These are phyloP conservation scores for Neopestalotiopsis sp. DNA, from an alignment of 2,329 filamentous ascomycete species.

Conservation along the genomic window DNA sequence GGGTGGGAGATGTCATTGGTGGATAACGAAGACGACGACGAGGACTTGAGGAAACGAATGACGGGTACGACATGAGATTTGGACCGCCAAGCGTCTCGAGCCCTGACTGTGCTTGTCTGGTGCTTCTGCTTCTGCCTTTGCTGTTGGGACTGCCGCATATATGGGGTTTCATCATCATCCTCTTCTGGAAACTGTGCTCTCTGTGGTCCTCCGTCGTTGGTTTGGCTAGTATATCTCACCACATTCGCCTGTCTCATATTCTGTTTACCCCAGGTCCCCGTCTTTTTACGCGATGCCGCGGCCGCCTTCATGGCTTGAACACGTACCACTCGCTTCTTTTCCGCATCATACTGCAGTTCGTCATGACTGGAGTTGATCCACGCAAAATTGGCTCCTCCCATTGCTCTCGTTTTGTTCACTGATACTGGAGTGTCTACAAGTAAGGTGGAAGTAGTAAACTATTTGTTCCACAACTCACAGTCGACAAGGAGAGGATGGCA, in stretches of 20 bases:
- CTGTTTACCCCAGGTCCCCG: slow-evolving; percentile 18
- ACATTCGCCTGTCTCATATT: slow-evolving; percentile 15
- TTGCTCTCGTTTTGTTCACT: neutral
- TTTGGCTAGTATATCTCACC: neutral
- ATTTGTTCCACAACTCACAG: too few species aligned
- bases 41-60: slow-evolving; percentile 2
- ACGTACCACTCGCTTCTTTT: slow-evolving; percentile 10
- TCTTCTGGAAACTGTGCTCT: neutral
- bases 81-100: neutral
- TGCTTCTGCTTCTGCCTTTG: neutral
- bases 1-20: neutral
- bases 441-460: too few species aligned
- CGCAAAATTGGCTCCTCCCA: slow-evolving; percentile 26
- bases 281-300: slow-evolving; percentile 18
- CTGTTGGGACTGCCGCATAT: neutral
- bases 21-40: too few species aligned
- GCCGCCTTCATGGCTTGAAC: slow-evolving; percentile 19
- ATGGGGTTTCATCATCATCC: neutral
- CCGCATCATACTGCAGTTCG: slow-evolving; percentile 4
- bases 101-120: neutral
- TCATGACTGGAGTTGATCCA: slow-evolving; percentile 21
- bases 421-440: neutral
- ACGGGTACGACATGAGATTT: neutral
- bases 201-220: neutral
- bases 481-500: too few species aligned